Percentiles rank a stretch among this genome's conserved stretches.
These are phyloP conservation scores for Cryptosporidium muris DNA, from an alignment of 169 alveolate genomes.

Conservation along the genomic window DNA sequence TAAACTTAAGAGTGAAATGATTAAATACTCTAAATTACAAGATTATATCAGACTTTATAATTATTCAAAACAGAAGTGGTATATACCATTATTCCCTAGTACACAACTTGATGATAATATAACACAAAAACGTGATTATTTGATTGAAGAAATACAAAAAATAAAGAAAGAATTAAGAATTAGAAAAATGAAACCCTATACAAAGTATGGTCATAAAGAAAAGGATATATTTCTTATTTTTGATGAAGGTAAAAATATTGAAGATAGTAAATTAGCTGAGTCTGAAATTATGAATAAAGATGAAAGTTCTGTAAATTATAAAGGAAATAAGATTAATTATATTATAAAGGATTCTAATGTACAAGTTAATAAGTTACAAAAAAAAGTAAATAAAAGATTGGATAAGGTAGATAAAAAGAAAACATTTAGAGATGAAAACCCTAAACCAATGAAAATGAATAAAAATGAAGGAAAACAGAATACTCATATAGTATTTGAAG, in stretches of 20 bases:
- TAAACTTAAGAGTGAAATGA: slow-evolving; percentile 9
- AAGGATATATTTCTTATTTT: slow-evolving; percentile 27
- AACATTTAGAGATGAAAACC: neutral
- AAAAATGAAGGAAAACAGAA: neutral
- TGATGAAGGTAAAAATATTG: neutral
- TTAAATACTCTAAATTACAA: slow-evolving; percentile 5
- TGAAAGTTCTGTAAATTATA: slow-evolving; percentile 13
- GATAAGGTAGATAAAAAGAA: neutral
- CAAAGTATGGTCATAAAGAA: neutral
- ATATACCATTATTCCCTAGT: slow-evolving; percentile 53
- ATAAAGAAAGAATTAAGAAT: slow-evolving; percentile 44
- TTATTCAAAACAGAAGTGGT: slow-evolving; percentile 33
- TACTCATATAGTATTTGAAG: slow-evolving; percentile 35
- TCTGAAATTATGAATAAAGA: neutral
- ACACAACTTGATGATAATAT: slow-evolving; percentile 18
- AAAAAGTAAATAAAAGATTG: neutral
- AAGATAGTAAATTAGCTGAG: neutral
- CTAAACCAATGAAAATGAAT: neutral
- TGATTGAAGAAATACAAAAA: slow-evolving; percentile 39
- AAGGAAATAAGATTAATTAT: neutral
- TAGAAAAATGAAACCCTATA: slow-evolving; percentile 1
- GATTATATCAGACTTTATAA: slow-evolving; percentile 47
- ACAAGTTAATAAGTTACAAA: neutral
- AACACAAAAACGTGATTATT: slow-evolving; percentile 1
- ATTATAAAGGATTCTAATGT: neutral